Evolutionary conservation across 2,329 filamentous ascomycete genomes (phyloP).

Genomic region (Laburnicola sp.): DNA sequence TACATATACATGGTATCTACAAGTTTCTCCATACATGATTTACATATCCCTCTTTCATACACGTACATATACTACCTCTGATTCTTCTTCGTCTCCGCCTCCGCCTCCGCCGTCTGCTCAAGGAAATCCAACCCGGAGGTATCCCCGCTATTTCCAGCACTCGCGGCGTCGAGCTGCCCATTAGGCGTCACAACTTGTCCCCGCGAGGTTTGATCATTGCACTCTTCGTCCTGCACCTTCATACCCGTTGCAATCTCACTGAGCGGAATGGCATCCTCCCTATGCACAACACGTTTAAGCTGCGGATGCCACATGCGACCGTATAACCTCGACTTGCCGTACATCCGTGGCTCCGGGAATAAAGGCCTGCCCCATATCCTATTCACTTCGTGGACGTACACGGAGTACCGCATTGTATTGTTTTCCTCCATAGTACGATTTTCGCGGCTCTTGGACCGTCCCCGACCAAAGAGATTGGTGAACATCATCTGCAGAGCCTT

Average conservation of each 20-base stretch:
- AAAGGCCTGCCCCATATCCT: conserved; percentile 33
- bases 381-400: conserved; percentile 34
- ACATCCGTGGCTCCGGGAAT: conserved; percentile 25
- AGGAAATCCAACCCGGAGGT: no score
- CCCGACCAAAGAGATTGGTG: conserved; percentile 34
- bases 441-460: conserved; percentile 21
- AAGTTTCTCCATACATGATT: no score
- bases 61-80: no score
- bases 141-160: no score
- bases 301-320: conserved; percentile 14
- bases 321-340: conserved; percentile 4
- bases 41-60: no score
- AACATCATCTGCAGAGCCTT: conserved; percentile 34
- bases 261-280: neutral
- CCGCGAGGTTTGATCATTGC: no score
- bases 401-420: conserved; percentile 25
- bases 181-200: no score
- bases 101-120: no score
- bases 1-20: no score
- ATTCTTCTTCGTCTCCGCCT: no score
- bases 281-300: neutral
- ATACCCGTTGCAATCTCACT: neutral
- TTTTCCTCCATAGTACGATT: conserved; percentile 31
- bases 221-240: neutral
- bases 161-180: no score